phyloP scores from a whole-genome alignment of 2,329 filamentous ascomycete species.

The Elsinoe necatrix region DNA sequence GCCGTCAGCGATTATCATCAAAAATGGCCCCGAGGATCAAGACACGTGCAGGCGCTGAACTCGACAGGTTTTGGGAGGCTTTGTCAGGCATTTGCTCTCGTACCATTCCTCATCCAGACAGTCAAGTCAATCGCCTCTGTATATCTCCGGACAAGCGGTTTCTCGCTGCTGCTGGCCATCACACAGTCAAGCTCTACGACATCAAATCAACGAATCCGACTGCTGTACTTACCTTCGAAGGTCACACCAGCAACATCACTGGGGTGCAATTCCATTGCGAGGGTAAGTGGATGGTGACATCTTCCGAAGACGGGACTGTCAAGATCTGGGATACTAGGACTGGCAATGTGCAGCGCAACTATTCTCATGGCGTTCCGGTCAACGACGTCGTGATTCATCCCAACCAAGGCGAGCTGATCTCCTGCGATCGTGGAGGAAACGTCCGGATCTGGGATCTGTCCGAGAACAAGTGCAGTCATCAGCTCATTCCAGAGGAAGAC shows the following conservation, averaged over 20 bases:
- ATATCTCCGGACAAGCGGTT: conserved; percentile 98
- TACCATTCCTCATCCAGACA: conserved; percentile 96
- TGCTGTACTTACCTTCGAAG: conserved; percentile 86
- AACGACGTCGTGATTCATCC: conserved; percentile 99
- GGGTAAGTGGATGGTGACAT: conserved; percentile 99
- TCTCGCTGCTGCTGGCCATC: conserved; percentile 70
- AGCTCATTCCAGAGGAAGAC: conserved; percentile 93
- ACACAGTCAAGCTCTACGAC: conserved; percentile 94
- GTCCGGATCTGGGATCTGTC: conserved; percentile 94
- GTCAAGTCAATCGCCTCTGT: conserved; percentile 94
- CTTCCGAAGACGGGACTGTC: conserved; percentile 90
- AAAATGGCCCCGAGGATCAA: conserved; percentile 1
- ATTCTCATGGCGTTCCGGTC: conserved; percentile 77
- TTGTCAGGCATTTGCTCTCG: conserved; percentile 95
- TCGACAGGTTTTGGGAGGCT: conserved; percentile 86
- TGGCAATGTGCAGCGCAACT: conserved; percentile 82
- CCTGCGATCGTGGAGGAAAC: conserved; percentile 85
- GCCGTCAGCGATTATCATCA: not conserved
- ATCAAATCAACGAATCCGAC: conserved; percentile 98
- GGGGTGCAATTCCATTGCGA: conserved; percentile 97
- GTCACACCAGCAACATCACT: conserved; percentile 91
- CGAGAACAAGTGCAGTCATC: conserved; percentile 93
- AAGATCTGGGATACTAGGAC: conserved; percentile 94
- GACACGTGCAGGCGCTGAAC: conserved; percentile 3
- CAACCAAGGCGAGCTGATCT: conserved; percentile 96